phyloP scores from a whole-genome alignment of 2,329 filamentous ascomycete genomes.

The Scedosporium dehoogii region DNA sequence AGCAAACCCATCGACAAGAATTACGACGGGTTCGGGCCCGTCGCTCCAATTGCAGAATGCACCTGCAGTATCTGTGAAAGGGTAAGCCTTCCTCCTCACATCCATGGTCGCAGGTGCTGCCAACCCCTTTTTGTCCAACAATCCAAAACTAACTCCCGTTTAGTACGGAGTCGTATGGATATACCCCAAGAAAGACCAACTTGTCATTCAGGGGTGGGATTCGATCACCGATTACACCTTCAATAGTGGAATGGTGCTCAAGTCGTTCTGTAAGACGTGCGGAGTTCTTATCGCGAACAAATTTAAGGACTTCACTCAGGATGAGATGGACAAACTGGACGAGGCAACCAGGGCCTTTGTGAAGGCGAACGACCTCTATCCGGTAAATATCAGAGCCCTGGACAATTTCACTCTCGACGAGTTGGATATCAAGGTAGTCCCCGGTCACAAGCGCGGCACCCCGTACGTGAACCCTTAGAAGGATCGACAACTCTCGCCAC shows the following conservation, averaged over 20 bases:
- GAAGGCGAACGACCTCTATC: constrained; percentile 11
- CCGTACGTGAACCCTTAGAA: constrained; percentile 32
- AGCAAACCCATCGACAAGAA: constrained; percentile 31
- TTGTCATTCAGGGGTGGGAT: constrained; percentile 27
- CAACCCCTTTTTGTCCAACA: not conserved
- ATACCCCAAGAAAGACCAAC: constrained; percentile 28
- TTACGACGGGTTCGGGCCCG: constrained; percentile 13
- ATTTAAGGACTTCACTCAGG: constrained; percentile 19
- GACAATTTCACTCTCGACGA: constrained; percentile 24
- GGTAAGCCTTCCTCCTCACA: constrained; percentile 16
- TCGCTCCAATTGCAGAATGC: constrained; percentile 18
- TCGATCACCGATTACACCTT: constrained; percentile 32
- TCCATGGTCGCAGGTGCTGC: not conserved
- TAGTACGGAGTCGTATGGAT: constrained; percentile 35
- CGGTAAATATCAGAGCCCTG: constrained; percentile 30
- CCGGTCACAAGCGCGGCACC: constrained; percentile 18
- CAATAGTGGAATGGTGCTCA: constrained; percentile 19
- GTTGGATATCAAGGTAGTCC: constrained; percentile 14
- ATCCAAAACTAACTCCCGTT: not conserved
- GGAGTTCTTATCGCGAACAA: constrained; percentile 31
- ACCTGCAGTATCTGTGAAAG: constrained; percentile 41
- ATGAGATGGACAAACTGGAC: constrained; percentile 23
- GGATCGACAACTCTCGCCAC: not conserved
- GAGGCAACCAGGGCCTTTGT: constrained; percentile 1
- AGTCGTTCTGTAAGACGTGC: constrained; percentile 39